Evolutionary conservation across 1,284 basidiomycete species (phyloP).

Genomic region (Amylostereum areolatum): DNA sequence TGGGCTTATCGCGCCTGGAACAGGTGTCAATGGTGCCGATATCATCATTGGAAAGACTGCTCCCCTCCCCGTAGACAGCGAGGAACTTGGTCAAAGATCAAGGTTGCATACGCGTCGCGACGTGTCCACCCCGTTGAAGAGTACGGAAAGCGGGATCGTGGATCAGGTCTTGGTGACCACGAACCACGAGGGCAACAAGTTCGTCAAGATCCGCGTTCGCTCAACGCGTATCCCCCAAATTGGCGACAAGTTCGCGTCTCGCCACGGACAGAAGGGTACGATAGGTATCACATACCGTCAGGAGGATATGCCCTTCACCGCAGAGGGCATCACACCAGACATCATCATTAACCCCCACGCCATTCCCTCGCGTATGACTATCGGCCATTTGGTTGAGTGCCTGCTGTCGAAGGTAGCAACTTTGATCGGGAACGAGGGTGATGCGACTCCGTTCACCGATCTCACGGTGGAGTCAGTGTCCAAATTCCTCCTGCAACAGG

Average conservation of each 20-base stretch:
- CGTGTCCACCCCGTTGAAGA: conserved; percentile 96
- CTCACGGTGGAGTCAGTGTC: conserved; percentile 96
- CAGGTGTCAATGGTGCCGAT: conserved; percentile 93
- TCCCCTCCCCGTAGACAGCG: conserved; percentile 92
- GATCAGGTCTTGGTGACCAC: conserved; percentile 98
- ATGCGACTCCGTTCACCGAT: conserved; percentile 98
- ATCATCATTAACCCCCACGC: conserved; percentile 99
- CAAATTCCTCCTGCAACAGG: conserved; percentile 71
- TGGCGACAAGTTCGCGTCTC: conserved; percentile 99
- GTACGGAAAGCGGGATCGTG: conserved; percentile 95
- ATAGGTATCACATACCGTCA: conserved; percentile 99
- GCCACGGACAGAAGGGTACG: conserved; percentile 99
- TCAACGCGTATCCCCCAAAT: conserved; percentile 96
- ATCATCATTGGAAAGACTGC: conserved; percentile 99
- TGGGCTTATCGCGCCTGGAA: conserved; percentile 93
- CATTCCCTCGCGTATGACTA: conserved; percentile 99
- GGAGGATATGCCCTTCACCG: conserved; percentile 99
- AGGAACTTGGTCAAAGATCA: conserved; percentile 94
- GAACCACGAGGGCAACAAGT: conserved; percentile 94
- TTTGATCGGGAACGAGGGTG: conserved; percentile 93
- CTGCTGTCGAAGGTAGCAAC: conserved; percentile 95
- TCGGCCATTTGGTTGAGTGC: conserved; percentile 99
- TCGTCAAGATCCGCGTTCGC: conserved; percentile 96
- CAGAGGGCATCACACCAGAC: conserved; percentile 94
- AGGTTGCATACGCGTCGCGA: conserved; percentile 89